Evolutionary conservation across 106 monocot species (phyloP).

Genomic region (Ottelia alismoides): DNA sequence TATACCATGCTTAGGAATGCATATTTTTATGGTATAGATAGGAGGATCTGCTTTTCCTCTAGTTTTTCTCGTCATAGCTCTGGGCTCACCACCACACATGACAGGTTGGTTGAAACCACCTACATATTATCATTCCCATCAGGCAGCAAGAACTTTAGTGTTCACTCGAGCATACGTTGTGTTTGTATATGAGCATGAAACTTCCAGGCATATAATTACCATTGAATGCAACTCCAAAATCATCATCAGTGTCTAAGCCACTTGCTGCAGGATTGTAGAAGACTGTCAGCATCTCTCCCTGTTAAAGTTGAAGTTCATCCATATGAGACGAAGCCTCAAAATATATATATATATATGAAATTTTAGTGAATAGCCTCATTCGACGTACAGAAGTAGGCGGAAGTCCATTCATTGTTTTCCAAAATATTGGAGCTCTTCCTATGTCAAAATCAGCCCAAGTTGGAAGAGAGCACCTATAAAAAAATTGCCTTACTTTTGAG

Average conservation of each 20-base stretch:
- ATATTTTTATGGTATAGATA: slow-evolving; percentile 59
- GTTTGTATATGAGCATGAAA: no score
- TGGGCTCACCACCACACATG: slow-evolving; percentile 86
- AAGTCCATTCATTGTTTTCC: slow-evolving; percentile 87
- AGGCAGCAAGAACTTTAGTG: no score
- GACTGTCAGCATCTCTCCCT: slow-evolving; percentile 70
- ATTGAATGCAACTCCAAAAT: slow-evolving; percentile 79
- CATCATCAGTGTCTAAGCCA: slow-evolving; percentile 44
- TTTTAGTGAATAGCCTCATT: background rate
- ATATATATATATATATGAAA: background rate
- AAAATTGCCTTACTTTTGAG: background rate
- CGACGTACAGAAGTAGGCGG: slow-evolving; percentile 71
- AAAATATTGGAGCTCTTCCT: slow-evolving; percentile 68
- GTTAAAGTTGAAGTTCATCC: slow-evolving; percentile 5
- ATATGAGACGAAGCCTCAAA: background rate
- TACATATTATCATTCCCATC: slow-evolving; percentile 8
- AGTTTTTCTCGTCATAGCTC: slow-evolving; percentile 57
- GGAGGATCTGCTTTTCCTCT: slow-evolving; percentile 86
- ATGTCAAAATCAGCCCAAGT: slow-evolving; percentile 90
- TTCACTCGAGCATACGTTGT: no score
- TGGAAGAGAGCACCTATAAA: slow-evolving; percentile 47
- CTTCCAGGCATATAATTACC: no score
- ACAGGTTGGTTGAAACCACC: slow-evolving; percentile 98
- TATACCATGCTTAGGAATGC: slow-evolving; percentile 66
- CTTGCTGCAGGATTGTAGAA: slow-evolving; percentile 84